phyloP scores from a whole-genome alignment of 352 stramenopile species.

The Phytophthora sojae region DNA sequence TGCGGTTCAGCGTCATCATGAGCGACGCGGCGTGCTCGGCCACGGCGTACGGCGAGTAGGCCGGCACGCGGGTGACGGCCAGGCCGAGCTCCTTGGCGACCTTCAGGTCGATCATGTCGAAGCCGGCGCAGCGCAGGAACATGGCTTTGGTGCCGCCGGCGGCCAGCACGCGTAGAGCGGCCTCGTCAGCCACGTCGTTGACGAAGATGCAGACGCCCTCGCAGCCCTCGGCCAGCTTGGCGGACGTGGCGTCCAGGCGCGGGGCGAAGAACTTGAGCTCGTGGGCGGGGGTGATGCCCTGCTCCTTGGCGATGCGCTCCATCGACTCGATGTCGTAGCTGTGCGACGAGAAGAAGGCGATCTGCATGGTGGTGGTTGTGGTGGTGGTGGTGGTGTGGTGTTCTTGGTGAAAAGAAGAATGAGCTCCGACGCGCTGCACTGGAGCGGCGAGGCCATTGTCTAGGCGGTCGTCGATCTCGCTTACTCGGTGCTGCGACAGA shows the following conservation, averaged over 20 bases:
- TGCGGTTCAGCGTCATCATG: constrained; percentile 84
- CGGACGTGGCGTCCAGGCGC: constrained; percentile 52
- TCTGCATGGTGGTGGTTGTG: constrained; percentile 47
- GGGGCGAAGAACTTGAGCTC: constrained; percentile 62
- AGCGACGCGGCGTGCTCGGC: constrained; percentile 78
- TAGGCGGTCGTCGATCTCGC: too few relatives aligned
- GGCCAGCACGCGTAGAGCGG: constrained; percentile 59
- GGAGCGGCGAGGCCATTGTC: neutral
- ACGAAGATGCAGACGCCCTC: constrained; percentile 85
- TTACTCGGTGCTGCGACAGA: too few relatives aligned
- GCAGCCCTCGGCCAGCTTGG: constrained; percentile 56
- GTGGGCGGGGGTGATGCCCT: constrained; percentile 44
- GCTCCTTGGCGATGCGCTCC: constrained; percentile 37
- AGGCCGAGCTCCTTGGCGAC: constrained; percentile 67
- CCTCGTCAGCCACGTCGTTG: constrained; percentile 78
- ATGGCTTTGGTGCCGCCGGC: too few relatives aligned
- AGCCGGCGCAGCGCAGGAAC: constrained; percentile 82
- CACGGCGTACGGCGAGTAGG: constrained; percentile 83
- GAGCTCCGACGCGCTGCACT: neutral
- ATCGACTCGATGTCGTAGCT: constrained; percentile 72
- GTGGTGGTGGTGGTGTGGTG: constrained; percentile 8
- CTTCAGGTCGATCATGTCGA: constrained; percentile 80
- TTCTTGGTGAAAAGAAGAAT: constrained; percentile 40
- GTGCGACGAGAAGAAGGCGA: constrained; percentile 80
- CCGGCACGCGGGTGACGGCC: constrained; percentile 69